A percentile compares a stretch with the other conserved stretches of the same genome.
Evolutionary conservation across 2,329 filamentous ascomycete species (phyloP).

Genomic region (Talaromyces marneffei): DNA sequence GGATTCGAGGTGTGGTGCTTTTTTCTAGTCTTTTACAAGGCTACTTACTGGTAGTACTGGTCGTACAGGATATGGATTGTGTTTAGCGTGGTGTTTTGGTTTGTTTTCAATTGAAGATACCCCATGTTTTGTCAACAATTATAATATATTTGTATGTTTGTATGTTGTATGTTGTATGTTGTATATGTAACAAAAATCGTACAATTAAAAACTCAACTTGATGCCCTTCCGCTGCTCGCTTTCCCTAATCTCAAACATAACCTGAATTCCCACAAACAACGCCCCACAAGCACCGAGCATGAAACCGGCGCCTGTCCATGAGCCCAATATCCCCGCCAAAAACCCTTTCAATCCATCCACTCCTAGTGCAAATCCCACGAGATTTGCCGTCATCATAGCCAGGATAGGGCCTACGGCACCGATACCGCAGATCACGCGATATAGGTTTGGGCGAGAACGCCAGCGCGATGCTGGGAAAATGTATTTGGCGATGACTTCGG

Average conservation of each 20-base stretch:
- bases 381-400: constrained; percentile 93
- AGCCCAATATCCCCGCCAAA: constrained; percentile 66
- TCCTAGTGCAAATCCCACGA: constrained; percentile 91
- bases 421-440: constrained; percentile 72
- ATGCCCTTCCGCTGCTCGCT: constrained; percentile 76
- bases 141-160: not conserved
- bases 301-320: constrained; percentile 71
- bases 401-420: constrained; percentile 79
- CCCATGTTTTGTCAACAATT: not conserved
- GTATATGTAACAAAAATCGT: not conserved
- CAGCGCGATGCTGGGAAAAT: constrained; percentile 73
- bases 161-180: too few species aligned
- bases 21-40: constrained; percentile 28
- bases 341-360: constrained; percentile 79
- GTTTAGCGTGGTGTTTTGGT: not conserved
- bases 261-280: constrained; percentile 77
- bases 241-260: constrained; percentile 96
- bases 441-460: constrained; percentile 61
- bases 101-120: not conserved
- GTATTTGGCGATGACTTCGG: constrained; percentile 66
- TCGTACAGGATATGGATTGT: not conserved
- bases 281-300: constrained; percentile 63
- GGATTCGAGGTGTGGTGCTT: constrained; percentile 42
- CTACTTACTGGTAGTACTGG: too few species aligned
- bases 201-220: constrained; percentile 67